Evolutionary conservation across 2,329 filamentous ascomycete genomes (phyloP).

Genomic region (Colletotrichum brevisporum): DNA sequence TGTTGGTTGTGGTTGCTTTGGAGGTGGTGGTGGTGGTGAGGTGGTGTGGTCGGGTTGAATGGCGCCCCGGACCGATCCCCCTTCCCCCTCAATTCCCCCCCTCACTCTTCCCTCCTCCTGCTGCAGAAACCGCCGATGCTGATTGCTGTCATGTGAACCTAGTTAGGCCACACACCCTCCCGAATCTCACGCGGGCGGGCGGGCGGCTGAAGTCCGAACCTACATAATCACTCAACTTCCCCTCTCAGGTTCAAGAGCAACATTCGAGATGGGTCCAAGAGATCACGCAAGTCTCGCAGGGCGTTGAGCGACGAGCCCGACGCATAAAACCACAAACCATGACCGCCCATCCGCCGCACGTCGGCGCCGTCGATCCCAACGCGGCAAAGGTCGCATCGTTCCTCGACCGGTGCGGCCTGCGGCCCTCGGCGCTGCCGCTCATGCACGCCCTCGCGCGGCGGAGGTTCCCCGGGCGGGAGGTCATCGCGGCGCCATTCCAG

Average conservation of each 20-base stretch:
- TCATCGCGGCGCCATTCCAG: constrained; percentile 56
- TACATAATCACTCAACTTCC: neutral
- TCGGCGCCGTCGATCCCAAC: neutral
- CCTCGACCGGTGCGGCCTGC: constrained; percentile 12
- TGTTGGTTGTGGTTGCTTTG: no score
- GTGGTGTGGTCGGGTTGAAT: constrained; percentile 26
- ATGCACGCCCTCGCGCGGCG: constrained; percentile 49
- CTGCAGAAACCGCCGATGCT: constrained; percentile 16
- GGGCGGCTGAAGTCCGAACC: neutral
- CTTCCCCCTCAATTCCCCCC: neutral
- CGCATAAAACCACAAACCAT: no score
- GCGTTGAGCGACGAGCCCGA: neutral
- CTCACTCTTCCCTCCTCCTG: neutral
- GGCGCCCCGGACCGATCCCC: constrained; percentile 13
- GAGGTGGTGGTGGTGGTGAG: neutral
- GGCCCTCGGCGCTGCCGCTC: neutral
- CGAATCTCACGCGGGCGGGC: neutral
- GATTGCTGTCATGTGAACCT: constrained; percentile 25
- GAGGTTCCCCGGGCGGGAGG: constrained; percentile 47
- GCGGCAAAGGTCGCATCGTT: constrained; percentile 24
- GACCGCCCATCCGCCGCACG: no score
- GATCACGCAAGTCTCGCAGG: neutral
- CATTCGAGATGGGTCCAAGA: no score
- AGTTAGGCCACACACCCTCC: neutral
- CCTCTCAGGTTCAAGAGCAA: neutral